Evolutionary conservation across 495 filamentous ascomycete genomes (phyloP).

Genomic region (Penicillium goetzii): DNA sequence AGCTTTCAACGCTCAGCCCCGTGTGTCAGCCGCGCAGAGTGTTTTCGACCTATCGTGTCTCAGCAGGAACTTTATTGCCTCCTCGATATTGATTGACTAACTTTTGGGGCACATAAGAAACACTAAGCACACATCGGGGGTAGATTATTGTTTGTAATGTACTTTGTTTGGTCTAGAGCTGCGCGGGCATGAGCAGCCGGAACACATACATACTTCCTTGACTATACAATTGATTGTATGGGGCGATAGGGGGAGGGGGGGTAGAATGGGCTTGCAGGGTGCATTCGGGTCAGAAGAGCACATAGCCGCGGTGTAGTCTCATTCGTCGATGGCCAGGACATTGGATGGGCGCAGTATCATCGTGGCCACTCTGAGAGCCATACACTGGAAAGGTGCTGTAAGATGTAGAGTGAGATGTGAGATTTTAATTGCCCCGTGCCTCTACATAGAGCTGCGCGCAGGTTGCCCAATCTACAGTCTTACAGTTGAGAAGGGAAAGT

Average conservation of each 20-base stretch:
- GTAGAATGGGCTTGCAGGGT: constrained; percentile 20
- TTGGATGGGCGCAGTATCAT: constrained; percentile 8
- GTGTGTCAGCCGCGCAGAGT: background rate
- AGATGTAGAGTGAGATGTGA: background rate
- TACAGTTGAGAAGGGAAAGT: constrained; percentile 15
- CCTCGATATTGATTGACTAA: background rate
- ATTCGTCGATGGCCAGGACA: constrained; percentile 10
- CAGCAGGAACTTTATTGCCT: background rate
- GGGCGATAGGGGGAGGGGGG: background rate
- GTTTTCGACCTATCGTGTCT: constrained; percentile 10
- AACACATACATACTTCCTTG: background rate
- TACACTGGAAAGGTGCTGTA: background rate
- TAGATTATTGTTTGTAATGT: background rate
- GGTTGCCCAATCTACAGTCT: constrained; percentile 15
- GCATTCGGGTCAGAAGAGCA: constrained; percentile 20
- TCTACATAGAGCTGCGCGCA: constrained; percentile 9
- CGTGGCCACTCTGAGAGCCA: constrained; percentile 13
- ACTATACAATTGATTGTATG: background rate
- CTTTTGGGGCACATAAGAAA: background rate
- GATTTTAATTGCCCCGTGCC: constrained; percentile 10
- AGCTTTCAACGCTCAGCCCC: constrained; percentile 2
- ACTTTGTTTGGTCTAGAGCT: constrained; percentile 5
- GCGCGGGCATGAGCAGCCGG: background rate
- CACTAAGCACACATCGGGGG: background rate
- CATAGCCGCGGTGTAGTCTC: constrained; percentile 15